Base-by-base conservation (phyloP, 2,329 filamentous ascomycete genomes). In the Alternaria longipes region DNA sequence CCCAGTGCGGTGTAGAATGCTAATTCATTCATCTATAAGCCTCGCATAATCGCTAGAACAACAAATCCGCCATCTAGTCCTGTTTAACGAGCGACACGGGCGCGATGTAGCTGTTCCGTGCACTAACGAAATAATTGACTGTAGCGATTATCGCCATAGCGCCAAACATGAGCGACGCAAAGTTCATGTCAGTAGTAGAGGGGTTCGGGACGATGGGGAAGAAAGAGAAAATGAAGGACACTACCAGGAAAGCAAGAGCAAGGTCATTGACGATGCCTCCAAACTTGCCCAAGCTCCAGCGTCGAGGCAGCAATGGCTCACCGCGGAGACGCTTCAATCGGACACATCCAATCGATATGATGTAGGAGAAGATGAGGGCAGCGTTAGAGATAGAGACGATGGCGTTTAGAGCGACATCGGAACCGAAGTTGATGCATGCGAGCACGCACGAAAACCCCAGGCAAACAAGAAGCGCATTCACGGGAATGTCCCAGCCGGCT, bases 101-200 rank as follows among this genome's bases (percentile, higher is more conserved):
- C 8, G 61, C 62, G 18, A 67, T 55, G 5, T 66, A 68, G 50
- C 55, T 62, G 32, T 60, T 56, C 8, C 57, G 59, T 24, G 66
- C 66, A 54, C 45, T 63, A 8, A 63, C 41, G 24, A 68, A 65
- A 36, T 65, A 68, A 9, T 67, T 65, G 18, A 41, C 54, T 2
- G 62, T 66, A 6, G 66, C 66, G 12, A 63, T 30, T 20, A 65
- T 54, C 8, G 52, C 57, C 46, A 67, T 49, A 4, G 60, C 60
- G 28, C 78, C 76, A 59, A 82, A 84, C 73, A 84, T 82, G 3
- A 74, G 71, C 40, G 76, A 69, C 38, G 76, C 78, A 80, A 82
- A 84, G 56, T 84, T 84, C 82, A 84, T 84, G 3, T 76, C 80
- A 2, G 55, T 59, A 3, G 57, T 45, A 6, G 54, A 38, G 24